Base-by-base conservation (phyloP, 306 rosid genomes). In the Vachellia collinsii region DNA sequence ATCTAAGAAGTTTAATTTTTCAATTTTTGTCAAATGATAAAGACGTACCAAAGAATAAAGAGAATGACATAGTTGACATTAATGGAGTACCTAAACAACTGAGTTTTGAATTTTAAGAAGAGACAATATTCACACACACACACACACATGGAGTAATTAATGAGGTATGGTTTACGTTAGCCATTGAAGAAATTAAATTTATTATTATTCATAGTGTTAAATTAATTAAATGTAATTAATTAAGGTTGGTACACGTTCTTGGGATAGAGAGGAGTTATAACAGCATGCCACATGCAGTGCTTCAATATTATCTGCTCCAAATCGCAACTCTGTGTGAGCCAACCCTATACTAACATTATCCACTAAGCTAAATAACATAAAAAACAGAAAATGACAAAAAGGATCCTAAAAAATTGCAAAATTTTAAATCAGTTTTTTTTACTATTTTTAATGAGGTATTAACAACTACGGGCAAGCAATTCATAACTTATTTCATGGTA, bases 271-370 rank as follows among this genome's bases (percentile, higher is more conserved):
- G 59, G 53, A 59, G 46, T 53, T 71, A 29, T 29, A 63, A 53
- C 67, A 63, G 85, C 85, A 65, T 85, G 85, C 34, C 72, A 76
- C 88, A 85, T 77, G 88, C 88, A 81, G 50, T 20, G 53, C 76
- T 34, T 36, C 70, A 56, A 66, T 12, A 7, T 6, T 37, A 16
- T 65, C n/a, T 34, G 44, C 13, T 36, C 22, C 22, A 4, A 16
- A 36, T 54, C 25, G 62, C 62, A 7, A 54, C 23, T 54, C n/a
- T 17, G 20, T 51, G 19, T 14, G 58, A 51, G 22, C 63, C 63
- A 58, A 3, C 13, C 65, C 36, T 4, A 51, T 51, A 16, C 22
- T 17, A 13, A 51, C 16, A 51, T 48, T 48, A 20, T 23, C 7
- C 16, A 59, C 12, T 3, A 29, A 29, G 34, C 34, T 29, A 29